These are phyloP conservation scores for Paracamarosporium sp. DNA, from an alignment of 2,329 filamentous ascomycete species.

Conservation along the genomic window DNA sequence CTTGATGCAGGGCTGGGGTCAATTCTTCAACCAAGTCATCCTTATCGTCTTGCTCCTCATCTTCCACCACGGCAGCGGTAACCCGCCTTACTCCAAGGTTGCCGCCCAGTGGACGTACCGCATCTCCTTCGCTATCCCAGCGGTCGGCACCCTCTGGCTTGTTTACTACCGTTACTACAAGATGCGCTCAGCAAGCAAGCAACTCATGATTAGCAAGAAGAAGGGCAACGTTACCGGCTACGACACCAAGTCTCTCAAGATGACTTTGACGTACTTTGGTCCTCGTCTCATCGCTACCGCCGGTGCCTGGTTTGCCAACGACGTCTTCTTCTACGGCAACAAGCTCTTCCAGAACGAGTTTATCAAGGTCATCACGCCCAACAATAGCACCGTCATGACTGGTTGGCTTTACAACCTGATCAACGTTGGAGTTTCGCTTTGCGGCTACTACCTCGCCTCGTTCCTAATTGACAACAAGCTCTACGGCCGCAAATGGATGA, in stretches of 20 bases:
- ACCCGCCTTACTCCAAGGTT: slow-evolving; percentile 78
- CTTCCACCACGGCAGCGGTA: slow-evolving; percentile 81
- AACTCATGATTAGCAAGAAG: slow-evolving; percentile 82
- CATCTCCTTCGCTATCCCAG: slow-evolving; percentile 88
- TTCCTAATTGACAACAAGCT: slow-evolving; percentile 95
- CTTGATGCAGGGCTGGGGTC: slow-evolving; percentile 98
- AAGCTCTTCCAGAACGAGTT: slow-evolving; percentile 95
- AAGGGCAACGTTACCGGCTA: slow-evolving; percentile 89
- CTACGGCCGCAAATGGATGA: slow-evolving; percentile 96
- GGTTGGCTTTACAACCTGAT: slow-evolving; percentile 92
- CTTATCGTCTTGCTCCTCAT: slow-evolving; percentile 86
- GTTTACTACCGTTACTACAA: slow-evolving; percentile 96
- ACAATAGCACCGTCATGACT: slow-evolving; percentile 76
- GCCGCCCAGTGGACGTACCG: slow-evolving; percentile 90
- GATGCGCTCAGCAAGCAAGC: slow-evolving; percentile 87
- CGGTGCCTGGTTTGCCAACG: slow-evolving; percentile 92
- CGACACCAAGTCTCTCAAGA: slow-evolving; percentile 80
- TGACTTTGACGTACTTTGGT: slow-evolving; percentile 84
- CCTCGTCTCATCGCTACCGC: slow-evolving; percentile 86
- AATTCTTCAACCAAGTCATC: slow-evolving; percentile 90
- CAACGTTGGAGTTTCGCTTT: slow-evolving; percentile 86
- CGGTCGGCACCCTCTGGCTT: slow-evolving; percentile 89
- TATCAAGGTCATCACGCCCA: slow-evolving; percentile 78
- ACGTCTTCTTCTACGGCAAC: slow-evolving; percentile 99
- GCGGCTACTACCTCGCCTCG: slow-evolving; percentile 88